Base-by-base conservation (phyloP, 2,329 filamentous ascomycete species). In the Claviceps purpurea region DNA sequence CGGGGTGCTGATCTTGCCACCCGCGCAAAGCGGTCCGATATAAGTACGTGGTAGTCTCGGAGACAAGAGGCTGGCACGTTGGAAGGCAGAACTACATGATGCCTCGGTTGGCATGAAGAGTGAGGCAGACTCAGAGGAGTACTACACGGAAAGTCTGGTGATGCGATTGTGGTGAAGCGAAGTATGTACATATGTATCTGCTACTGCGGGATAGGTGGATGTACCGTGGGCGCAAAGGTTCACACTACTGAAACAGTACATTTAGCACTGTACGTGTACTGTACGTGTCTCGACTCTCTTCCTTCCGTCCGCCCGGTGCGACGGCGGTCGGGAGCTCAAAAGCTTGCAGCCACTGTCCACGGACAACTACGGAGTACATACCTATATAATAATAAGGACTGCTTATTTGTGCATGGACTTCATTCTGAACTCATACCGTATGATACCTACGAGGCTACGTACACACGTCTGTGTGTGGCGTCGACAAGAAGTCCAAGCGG, bases 31-130 rank as follows among this genome's bases (percentile, higher is more conserved):
- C 86, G 69, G 84, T 94, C 75, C 87, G 87, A 74, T 87, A 93
- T 72, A 95, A 94, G 72, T 94, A 94, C 37, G 8, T 94, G 88
- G 64, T 87, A 94, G 70, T 94, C 86, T 76, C 93, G 84, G 53
- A 87, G 74, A 69, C 75, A 94, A 69, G 88, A 91, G 62, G 77
- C 70, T 74, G 86, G 86, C 87, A 94, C 8, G 16, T 42, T 18
- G 8, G n/a, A 34, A 34, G 30, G 10, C 10, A 34, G 11, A 34
- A 34, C 30, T 11, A 34, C 30, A 34, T 34, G 30, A 34, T 34
- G 30, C 30, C 30, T 59, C 65, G 34, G 26, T 24, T 46, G 20
- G n/a, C 18, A 42, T 44, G 40, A 41, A 42, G 2, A 47, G 30
- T 34, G 30, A 34, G 30, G 30, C 30, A 34, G 30, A 11, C 4